Evolutionary conservation across 2,329 filamentous ascomycete genomes (phyloP).

Genomic region (Metarhizium album): DNA sequence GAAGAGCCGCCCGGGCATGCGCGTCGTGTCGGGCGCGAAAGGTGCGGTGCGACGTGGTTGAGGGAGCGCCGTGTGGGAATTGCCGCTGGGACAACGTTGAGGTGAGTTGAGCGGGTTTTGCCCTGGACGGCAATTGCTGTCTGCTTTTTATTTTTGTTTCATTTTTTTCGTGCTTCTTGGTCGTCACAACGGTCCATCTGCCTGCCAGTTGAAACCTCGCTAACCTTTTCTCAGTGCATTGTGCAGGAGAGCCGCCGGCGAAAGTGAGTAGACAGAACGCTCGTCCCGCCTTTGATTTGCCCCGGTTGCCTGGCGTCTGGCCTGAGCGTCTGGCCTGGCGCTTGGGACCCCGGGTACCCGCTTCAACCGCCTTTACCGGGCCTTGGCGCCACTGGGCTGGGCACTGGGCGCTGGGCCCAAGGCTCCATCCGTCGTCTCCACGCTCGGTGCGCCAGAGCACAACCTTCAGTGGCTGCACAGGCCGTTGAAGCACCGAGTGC

Average conservation of each 20-base stretch:
- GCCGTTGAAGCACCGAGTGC: too few relatives aligned
- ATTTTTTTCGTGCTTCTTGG: too few relatives aligned
- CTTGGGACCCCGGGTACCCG: neutral
- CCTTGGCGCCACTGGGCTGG: neutral
- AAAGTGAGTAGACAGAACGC: constrained; percentile 50
- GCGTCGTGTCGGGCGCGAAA: constrained; percentile 82
- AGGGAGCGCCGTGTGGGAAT: constrained; percentile 79
- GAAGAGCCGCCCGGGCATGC: constrained; percentile 83
- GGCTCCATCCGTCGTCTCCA: too few relatives aligned
- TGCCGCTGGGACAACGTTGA: constrained; percentile 72
- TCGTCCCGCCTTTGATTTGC: constrained; percentile 1
- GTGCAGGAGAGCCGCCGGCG: constrained; percentile 75
- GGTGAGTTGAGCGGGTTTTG: constrained; percentile 22
- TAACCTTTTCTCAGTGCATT: constrained; percentile 37
- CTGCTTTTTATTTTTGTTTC: too few relatives aligned
- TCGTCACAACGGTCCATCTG: too few relatives aligned
- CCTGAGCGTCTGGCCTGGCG: too few relatives aligned
- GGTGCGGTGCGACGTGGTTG: constrained; percentile 87
- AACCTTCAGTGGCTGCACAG: neutral
- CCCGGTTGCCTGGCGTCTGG: neutral
- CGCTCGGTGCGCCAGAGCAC: too few relatives aligned
- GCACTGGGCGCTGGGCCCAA: too few relatives aligned
- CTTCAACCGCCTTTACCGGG: neutral
- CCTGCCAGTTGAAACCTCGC: neutral
- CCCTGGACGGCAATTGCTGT: neutral